Conservation (phyloP, 2,329 filamentous ascomycete species). For the Akanthomyces lecanii region DNA sequence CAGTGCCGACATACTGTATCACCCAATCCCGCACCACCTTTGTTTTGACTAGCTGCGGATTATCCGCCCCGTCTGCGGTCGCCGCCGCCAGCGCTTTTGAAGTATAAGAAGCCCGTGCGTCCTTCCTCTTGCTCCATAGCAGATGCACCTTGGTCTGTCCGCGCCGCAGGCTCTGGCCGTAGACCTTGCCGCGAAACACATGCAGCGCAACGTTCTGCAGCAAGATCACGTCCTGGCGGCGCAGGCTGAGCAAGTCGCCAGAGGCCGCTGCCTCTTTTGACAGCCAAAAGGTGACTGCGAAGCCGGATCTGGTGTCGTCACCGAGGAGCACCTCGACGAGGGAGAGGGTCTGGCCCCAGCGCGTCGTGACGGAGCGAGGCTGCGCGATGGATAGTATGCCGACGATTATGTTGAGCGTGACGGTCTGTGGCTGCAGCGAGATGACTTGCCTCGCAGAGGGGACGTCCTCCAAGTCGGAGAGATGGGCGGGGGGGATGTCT, state of each 20-base stretch:
- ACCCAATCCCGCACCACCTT: slow-evolving; percentile 71
- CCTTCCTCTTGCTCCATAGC: slow-evolving; percentile 47
- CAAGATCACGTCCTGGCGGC: slow-evolving; percentile 72
- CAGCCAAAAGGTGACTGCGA: slow-evolving; percentile 83
- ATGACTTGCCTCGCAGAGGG: slow-evolving; percentile 63
- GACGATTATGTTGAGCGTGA: slow-evolving; percentile 77
- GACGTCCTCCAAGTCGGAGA: slow-evolving; percentile 60
- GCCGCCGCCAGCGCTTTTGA: slow-evolving; percentile 41
- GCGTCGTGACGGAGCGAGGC: slow-evolving; percentile 63
- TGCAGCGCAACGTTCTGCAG: slow-evolving; percentile 75
- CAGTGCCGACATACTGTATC: slow-evolving; percentile 58
- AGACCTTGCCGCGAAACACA: slow-evolving; percentile 71
- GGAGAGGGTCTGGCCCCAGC: slow-evolving; percentile 57
- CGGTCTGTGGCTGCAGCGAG: slow-evolving; percentile 70
- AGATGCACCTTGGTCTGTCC: slow-evolving; percentile 67
- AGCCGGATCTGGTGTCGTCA: slow-evolving; percentile 78
- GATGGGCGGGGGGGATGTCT: slow-evolving; percentile 28
- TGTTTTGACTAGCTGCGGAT: slow-evolving; percentile 59
- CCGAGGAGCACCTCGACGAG: slow-evolving; percentile 76
- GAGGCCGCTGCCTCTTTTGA: slow-evolving; percentile 32
- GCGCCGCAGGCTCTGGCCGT: slow-evolving; percentile 75
- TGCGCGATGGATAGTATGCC: slow-evolving; percentile 70
- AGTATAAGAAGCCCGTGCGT: slow-evolving; percentile 52
- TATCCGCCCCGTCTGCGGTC: slow-evolving; percentile 20
- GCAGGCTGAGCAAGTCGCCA: slow-evolving; percentile 43